Evolutionary conservation across 306 rosid species (phyloP), one percentile per base, ranked within the genome.

Genomic region (Casuarina equisetifolia): DNA sequence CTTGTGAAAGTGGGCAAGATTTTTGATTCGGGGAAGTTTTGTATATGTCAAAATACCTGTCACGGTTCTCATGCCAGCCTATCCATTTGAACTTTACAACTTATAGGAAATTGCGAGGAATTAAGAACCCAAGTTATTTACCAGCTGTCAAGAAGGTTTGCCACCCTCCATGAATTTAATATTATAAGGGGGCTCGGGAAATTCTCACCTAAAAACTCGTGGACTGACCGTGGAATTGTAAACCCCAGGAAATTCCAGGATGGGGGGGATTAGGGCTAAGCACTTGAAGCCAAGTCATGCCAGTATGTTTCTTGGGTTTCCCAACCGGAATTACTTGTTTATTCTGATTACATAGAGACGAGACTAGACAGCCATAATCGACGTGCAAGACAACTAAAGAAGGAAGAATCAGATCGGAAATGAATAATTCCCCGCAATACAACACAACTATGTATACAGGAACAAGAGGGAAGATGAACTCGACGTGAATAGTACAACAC

Each of bases 21-120:
- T 4, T 53, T 61, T 61, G 64, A 48, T 50, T 61, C 6, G 44
- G 35, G 70, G 43, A 40, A 45, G 16, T 52, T 71, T 36, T 52
- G 53, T 48, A 38, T 54, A 40, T 49, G 73, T 72, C 82, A 74
- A 46, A 58, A 9, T 3, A 74, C 9, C 12, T 20, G 17, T 67
- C 2, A 7, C 12, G 42, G 7, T 38, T 74, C 58, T 43, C 20
- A 32, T 52, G 85, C 82, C 85, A 80, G 80, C 81, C 67, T 76
- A 80, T 79, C 66, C 77, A 74, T 84, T 73, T 79, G 73, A 79
- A 88, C 93, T 87, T 87, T 87, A 79, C 90, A 85, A 81, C 88
- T 77, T 78, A 67, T 44, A 73, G 84, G 87, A 87, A 85, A 63
- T 66, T 81, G 84, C 79, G 66, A 25, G 53, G 85, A 86, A 78